phyloP scores from a whole-genome alignment of 176 grass and related monocot species.

The Bonia amplexicaulis region DNA sequence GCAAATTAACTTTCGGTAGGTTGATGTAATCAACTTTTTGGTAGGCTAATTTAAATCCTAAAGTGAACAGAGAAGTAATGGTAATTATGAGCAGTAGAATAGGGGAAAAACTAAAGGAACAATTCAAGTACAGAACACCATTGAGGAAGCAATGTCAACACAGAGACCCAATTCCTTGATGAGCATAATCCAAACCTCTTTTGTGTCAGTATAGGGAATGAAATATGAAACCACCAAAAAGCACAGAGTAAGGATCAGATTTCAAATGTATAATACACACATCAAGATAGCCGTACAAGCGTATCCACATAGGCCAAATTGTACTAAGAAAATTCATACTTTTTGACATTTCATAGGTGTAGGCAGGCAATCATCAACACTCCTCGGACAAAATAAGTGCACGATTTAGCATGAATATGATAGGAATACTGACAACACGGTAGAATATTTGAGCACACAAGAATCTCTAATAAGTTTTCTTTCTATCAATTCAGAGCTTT shows the following conservation, averaged over 20 bases:
- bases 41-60: constrained; percentile 13
- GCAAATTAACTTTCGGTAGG: constrained; percentile 18
- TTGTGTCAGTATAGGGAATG: not conserved
- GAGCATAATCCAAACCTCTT: not conserved
- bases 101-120: not conserved
- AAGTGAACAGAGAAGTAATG: not conserved
- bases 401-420: not conserved
- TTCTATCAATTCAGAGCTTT: not conserved
- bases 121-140: not conserved
- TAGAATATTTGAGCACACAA: not conserved
- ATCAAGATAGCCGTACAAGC: constrained; percentile 2
- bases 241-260: not conserved
- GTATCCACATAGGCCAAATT: not conserved
- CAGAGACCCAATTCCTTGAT: not conserved
- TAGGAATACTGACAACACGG: not conserved
- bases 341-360: constrained; percentile 24
- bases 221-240: not conserved
- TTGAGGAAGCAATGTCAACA: not conserved
- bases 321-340: not conserved
- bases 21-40: constrained; percentile 1
- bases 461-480: not conserved
- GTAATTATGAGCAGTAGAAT: not conserved
- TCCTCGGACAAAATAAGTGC: not conserved
- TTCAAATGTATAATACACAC: not conserved
- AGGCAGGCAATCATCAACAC: not conserved